Conservation (phyloP, 441 rosid genomes). For the Breynia disticha region DNA sequence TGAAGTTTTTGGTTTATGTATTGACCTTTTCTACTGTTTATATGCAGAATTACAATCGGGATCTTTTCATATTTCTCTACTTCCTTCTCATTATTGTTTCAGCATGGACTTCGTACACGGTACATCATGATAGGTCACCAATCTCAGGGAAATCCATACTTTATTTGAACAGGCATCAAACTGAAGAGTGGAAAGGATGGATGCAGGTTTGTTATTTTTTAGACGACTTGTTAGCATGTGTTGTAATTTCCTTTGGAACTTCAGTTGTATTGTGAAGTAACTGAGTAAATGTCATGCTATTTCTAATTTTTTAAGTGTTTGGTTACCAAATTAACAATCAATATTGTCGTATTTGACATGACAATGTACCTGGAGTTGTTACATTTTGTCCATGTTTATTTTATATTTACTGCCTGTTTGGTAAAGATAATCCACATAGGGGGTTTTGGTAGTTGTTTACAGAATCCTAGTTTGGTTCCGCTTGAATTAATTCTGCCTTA, state of each 20-base stretch:
- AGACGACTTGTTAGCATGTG: conserved; percentile 1
- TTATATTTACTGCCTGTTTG: too few species aligned
- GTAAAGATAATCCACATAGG: too few species aligned
- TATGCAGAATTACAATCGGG: conserved; percentile 82
- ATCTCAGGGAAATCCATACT: conserved; percentile 74
- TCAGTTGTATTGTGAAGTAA: neutral
- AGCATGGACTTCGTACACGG: conserved; percentile 75
- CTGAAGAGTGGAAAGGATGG: conserved; percentile 99
- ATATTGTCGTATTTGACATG: too few species aligned
- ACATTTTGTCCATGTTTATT: too few species aligned
- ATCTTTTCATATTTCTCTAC: conserved; percentile 90
- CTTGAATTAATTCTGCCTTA: conserved; percentile 5
- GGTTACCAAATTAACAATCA: too few species aligned
- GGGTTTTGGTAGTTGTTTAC: too few species aligned
- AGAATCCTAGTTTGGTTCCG: too few species aligned
- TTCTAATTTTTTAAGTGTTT: too few species aligned
- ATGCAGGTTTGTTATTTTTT: conserved; percentile 75
- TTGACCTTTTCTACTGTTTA: conserved; percentile 16
- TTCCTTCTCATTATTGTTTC: conserved; percentile 87
- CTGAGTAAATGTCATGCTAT: conserved; percentile 8
- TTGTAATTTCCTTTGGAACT: too few species aligned
- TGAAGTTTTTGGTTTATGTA: neutral
- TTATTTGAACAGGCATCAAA: conserved; percentile 93
- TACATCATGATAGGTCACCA: conserved; percentile 76
- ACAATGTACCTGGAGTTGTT: too few species aligned